phyloP scores from a whole-genome alignment of 2,329 filamentous ascomycete genomes.

The Ophiostoma quercus region DNA sequence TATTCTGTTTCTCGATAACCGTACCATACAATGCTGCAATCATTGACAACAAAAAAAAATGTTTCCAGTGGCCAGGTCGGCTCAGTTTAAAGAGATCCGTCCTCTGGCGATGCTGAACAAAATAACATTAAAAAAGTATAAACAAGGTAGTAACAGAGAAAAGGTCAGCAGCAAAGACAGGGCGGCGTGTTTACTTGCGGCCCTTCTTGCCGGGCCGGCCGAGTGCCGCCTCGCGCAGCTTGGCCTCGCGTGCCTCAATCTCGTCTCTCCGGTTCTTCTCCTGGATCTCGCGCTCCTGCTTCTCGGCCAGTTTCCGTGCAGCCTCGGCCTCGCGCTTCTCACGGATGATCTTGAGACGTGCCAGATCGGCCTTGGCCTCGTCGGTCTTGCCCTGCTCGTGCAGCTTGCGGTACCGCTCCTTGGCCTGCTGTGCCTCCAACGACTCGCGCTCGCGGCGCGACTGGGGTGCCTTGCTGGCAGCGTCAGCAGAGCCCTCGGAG shows the following conservation, averaged over 20 bases:
- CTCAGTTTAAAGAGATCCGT: neutral
- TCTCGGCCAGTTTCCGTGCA: conserved; percentile 68
- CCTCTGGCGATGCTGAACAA: conserved; percentile 1
- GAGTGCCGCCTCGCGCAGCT: conserved; percentile 50
- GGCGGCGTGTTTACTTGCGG: conserved; percentile 38
- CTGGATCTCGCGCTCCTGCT: conserved; percentile 51
- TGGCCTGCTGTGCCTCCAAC: conserved; percentile 77
- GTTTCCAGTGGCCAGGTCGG: neutral
- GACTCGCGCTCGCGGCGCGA: conserved; percentile 63
- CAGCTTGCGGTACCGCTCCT: conserved; percentile 84
- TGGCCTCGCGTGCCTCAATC: conserved; percentile 52
- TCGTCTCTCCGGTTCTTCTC: conserved; percentile 47
- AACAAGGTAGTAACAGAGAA: neutral
- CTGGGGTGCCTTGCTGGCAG: conserved; percentile 29
- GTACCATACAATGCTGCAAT: neutral
- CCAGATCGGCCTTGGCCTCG: conserved; percentile 84
- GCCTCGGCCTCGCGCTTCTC: conserved; percentile 83
- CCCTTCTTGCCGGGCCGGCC: conserved; percentile 44
- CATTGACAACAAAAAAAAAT: neutral
- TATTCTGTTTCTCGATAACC: neutral
- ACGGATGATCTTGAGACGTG: conserved; percentile 71
- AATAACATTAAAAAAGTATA: neutral
- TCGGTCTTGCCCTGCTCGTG: conserved; percentile 96
- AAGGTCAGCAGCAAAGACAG: neutral
- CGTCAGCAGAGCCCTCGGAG: neutral